These are phyloP conservation scores for Mycena leptocephala DNA, from an alignment of 768 basidiomycete genomes.

Conservation along the genomic window DNA sequence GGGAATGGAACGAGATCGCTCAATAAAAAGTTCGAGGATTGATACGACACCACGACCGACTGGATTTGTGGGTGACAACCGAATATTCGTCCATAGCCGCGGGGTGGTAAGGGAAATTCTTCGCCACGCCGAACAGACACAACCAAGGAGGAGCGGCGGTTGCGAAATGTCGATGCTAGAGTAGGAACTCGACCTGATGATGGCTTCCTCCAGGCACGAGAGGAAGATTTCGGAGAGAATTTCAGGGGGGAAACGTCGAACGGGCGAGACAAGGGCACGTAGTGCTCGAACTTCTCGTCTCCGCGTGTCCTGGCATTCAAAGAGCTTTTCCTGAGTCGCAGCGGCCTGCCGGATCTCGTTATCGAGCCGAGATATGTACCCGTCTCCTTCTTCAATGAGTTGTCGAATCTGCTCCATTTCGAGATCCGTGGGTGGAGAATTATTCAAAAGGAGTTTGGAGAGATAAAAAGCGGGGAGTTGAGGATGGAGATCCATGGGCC, in stretches of 20 bases:
- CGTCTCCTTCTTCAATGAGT: background rate
- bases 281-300: background rate
- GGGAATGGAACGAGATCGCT: background rate
- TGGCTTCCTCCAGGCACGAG: background rate
- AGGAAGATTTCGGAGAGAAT: background rate
- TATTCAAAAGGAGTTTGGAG: background rate
- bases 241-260: background rate
- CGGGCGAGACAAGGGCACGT: background rate
- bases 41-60: background rate
- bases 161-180: background rate
- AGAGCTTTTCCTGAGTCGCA: background rate
- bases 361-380: background rate
- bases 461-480: slow-evolving; percentile 6
- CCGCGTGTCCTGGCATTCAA: background rate
- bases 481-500: too few species aligned
- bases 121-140: background rate
- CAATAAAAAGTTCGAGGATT: background rate
- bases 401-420: background rate
- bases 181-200: background rate
- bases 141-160: background rate
- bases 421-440: background rate
- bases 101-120: background rate
- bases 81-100: background rate
- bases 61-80: background rate
- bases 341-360: background rate